A percentile compares a stretch with the other conserved stretches of the same genome.
phyloP scores from a whole-genome alignment of 2,329 filamentous ascomycete genomes.

The Daldinia eschscholtzii region DNA sequence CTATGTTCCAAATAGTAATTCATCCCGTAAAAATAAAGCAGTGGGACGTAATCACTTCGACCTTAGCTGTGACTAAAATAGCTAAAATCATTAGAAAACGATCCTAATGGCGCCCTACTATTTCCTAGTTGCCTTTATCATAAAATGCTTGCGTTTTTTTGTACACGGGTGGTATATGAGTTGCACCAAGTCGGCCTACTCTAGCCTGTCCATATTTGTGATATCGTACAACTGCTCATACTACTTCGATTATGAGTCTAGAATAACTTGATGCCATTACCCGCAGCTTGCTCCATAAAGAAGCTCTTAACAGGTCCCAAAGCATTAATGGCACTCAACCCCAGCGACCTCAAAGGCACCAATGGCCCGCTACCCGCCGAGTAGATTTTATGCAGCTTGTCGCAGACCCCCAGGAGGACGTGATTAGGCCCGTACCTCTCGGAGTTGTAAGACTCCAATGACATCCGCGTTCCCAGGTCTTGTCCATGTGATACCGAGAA shows the following conservation, averaged over 20 bases:
- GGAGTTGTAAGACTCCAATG: slow-evolving; percentile 82
- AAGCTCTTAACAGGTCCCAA: slow-evolving; percentile 83
- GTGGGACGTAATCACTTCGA: neutral
- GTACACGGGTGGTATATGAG: neutral
- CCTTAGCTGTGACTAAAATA: neutral
- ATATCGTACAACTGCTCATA: neutral
- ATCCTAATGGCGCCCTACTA: neutral
- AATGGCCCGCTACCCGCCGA: slow-evolving; percentile 83
- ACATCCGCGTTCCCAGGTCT: slow-evolving; percentile 84
- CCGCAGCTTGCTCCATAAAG: slow-evolving; percentile 81
- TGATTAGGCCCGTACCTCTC: slow-evolving; percentile 88
- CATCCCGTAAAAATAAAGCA: no score
- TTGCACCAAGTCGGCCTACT: neutral
- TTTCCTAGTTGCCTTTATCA: neutral
- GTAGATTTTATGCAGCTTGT: slow-evolving; percentile 94
- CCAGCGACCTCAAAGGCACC: slow-evolving; percentile 82
- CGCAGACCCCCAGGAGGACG: slow-evolving; percentile 80
- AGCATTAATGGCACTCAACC: slow-evolving; percentile 80
- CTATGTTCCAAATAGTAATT: no score
- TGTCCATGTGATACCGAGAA: slow-evolving; percentile 84
- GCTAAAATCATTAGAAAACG: neutral
- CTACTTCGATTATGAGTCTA: neutral
- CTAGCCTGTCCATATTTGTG: neutral
- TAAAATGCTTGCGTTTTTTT: neutral
- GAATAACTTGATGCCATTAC: slow-evolving; percentile 57